Conservation (phyloP, 495 filamentous ascomycete genomes). For the Aspergillus nidulans region DNA sequence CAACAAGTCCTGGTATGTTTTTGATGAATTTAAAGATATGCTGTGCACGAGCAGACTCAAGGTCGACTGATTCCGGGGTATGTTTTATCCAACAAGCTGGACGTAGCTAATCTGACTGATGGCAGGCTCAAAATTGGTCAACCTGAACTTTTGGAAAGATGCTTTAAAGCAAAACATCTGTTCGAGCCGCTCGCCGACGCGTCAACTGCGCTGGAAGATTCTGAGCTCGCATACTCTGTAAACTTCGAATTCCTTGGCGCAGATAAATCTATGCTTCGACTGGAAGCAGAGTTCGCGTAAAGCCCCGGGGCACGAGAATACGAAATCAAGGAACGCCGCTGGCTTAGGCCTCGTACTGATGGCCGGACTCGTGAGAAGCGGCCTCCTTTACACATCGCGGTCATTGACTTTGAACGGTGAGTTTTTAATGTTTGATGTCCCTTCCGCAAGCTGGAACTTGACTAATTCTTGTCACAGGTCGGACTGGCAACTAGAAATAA, state of each 20-base stretch:
- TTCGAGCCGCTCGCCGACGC: constrained; percentile 47
- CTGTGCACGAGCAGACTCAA: constrained; percentile 33
- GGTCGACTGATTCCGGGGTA: constrained; percentile 39
- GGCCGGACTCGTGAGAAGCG: constrained; percentile 15
- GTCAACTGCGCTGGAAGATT: constrained; percentile 18
- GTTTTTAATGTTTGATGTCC: not conserved
- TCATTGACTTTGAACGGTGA: constrained; percentile 36
- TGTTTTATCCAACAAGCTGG: constrained; percentile 1
- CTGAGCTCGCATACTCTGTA: constrained; percentile 32
- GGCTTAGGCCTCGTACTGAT: constrained; percentile 26
- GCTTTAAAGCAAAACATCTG: constrained; percentile 30
- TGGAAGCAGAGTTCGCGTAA: constrained; percentile 35
- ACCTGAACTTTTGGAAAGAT: constrained; percentile 21
- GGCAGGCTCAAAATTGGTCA: constrained; percentile 22
- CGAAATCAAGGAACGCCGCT: constrained; percentile 30
- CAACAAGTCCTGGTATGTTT: constrained; percentile 30
- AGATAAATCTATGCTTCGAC: constrained; percentile 25
- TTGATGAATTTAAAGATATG: constrained; percentile 49
- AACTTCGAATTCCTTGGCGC: constrained; percentile 38
- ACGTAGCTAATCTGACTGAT: constrained; percentile 1
- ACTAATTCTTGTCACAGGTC: constrained; percentile 21
- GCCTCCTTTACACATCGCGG: constrained; percentile 29
- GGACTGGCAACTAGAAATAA: constrained; percentile 40
- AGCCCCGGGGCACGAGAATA: constrained; percentile 21
- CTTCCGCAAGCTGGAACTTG: not conserved